Conservation (phyloP, 2,329 filamentous ascomycete species). For the Chrysoporthe deuterocubensis region DNA sequence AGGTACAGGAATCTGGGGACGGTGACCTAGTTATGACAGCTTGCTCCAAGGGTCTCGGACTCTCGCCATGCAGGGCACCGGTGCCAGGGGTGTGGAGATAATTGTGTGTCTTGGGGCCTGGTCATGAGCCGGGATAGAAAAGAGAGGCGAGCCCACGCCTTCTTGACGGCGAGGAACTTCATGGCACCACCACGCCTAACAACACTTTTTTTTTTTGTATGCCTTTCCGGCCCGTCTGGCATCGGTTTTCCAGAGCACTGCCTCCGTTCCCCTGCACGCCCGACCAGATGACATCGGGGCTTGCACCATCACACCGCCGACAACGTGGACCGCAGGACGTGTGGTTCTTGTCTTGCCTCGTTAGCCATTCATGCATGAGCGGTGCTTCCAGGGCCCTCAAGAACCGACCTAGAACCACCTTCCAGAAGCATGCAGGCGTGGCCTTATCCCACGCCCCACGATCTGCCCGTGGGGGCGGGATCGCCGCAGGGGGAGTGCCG, state of each 20-base stretch:
- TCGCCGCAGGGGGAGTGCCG: slow-evolving; percentile 12
- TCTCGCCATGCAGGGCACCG: slow-evolving; percentile 1
- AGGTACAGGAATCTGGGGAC: slow-evolving; percentile 1
- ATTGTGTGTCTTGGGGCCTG: not conserved
- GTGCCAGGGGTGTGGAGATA: not conserved
- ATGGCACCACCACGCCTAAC: not conserved
- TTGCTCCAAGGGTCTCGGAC: not conserved
- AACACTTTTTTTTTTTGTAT: slow-evolving; percentile 11
- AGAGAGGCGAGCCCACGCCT: slow-evolving; percentile 11
- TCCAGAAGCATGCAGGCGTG: slow-evolving; percentile 25
- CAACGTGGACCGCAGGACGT: not conserved
- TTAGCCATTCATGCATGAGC: slow-evolving; percentile 12
- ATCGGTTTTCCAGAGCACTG: slow-evolving; percentile 19
- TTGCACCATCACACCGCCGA: slow-evolving; percentile 16
- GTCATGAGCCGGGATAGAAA: slow-evolving; percentile 9
- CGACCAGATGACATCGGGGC: slow-evolving; percentile 15
- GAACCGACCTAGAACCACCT: slow-evolving; percentile 20
- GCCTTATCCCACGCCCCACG: slow-evolving; percentile 3
- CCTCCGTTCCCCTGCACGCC: slow-evolving; percentile 9
- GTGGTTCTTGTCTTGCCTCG: slow-evolving; percentile 4
- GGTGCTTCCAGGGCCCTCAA: slow-evolving; percentile 13
- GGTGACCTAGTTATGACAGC: slow-evolving; percentile 1
- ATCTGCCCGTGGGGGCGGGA: not conserved
- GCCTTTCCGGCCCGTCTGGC: not conserved
- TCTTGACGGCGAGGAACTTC: slow-evolving; percentile 3